Percentiles rank a stretch among this genome's conserved stretches.
Conservation (phyloP, 106 monocot species). For the Phalaenopsis equestris region DNA sequence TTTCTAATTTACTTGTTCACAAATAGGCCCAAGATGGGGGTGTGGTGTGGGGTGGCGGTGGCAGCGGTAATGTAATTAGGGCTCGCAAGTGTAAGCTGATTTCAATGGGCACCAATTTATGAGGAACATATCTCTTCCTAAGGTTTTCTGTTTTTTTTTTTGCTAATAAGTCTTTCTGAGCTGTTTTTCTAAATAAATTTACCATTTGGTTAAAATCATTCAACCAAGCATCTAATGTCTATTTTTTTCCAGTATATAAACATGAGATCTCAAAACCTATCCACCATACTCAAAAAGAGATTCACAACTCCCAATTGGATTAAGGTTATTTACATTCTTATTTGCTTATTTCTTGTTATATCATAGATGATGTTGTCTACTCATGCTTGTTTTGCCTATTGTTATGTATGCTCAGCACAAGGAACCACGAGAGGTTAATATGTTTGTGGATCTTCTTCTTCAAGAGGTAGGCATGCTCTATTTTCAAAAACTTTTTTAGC, state of each 20-base stretch:
- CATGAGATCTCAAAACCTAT: conserved; percentile 79
- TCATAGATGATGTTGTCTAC: conserved; percentile 4
- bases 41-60: too few relatives aligned
- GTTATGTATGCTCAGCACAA: conserved; percentile 64
- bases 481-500: neutral
- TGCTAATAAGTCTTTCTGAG: neutral
- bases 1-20: too few relatives aligned
- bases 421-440: conserved; percentile 98
- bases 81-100: too few relatives aligned
- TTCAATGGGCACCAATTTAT: too few relatives aligned
- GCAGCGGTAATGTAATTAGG: too few relatives aligned
- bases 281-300: conserved; percentile 75
- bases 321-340: conserved; percentile 41
- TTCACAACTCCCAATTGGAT: conserved; percentile 94
- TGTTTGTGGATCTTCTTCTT: conserved; percentile 92
- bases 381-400: neutral
- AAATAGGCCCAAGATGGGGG: too few relatives aligned
- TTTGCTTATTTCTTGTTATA: neutral
- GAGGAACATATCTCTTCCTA: neutral
- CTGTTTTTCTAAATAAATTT: neutral
- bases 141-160: neutral
- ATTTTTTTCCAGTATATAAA: conserved; percentile 70
- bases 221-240: neutral
- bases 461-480: conserved; percentile 60
- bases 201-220: neutral